A percentile compares a stretch with the other conserved stretches of the same genome.
Evolutionary conservation across 192 early-diverging fungal species (phyloP).

Genomic region (Phlyctochytrium arcticum): DNA sequence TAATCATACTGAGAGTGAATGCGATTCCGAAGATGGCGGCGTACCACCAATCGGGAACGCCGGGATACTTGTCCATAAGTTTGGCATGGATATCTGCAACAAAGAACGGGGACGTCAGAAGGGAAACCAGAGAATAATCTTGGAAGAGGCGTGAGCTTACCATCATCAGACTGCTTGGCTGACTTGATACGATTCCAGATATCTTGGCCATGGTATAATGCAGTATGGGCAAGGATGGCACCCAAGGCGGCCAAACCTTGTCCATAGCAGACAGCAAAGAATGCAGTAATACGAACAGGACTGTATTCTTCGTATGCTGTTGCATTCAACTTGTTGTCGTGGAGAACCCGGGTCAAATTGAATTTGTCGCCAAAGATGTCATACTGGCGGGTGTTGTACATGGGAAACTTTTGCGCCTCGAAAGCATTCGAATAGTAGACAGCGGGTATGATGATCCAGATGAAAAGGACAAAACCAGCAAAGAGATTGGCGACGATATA

Average conservation of each 20-base stretch:
- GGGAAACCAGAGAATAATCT: too few species aligned
- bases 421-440: neutral
- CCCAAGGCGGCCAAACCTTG: slow-evolving; percentile 63
- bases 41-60: slow-evolving; percentile 58
- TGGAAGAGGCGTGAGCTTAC: neutral
- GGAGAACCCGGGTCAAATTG: neutral
- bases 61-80: slow-evolving; percentile 36
- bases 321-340: neutral
- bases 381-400: neutral
- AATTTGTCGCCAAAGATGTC: neutral
- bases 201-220: slow-evolving; percentile 67
- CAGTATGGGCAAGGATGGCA: slow-evolving; percentile 61
- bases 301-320: neutral
- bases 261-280: slow-evolving; percentile 46
- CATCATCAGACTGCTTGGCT: neutral
- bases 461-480: slow-evolving; percentile 9
- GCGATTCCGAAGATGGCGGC: slow-evolving; percentile 31
- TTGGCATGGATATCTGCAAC: slow-evolving; percentile 18
- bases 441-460: slow-evolving; percentile 21
- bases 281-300: neutral
- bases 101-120: too few species aligned
- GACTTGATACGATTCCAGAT: slow-evolving; percentile 52
- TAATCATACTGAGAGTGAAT: slow-evolving; percentile 35
- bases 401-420: neutral
- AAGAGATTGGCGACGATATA: slow-evolving; percentile 7